Evolutionary conservation across 2,329 filamentous ascomycete species (phyloP).

Genomic region (Thielaviopsis musarum): DNA sequence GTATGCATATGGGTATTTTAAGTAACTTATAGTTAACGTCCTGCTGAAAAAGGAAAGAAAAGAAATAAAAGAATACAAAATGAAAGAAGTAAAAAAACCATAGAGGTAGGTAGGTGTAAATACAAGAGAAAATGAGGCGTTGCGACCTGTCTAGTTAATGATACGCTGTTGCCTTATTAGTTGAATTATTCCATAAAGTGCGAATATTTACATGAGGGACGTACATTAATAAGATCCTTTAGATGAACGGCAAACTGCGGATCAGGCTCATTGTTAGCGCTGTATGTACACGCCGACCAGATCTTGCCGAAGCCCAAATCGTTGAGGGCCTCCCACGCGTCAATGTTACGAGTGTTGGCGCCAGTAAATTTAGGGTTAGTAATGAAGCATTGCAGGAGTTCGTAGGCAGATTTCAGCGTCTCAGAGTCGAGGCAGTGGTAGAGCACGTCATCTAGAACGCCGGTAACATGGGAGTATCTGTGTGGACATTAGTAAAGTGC

Average conservation of each 20-base stretch:
- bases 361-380: slow-evolving; percentile 33
- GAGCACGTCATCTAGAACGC: slow-evolving; percentile 43
- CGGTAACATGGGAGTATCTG: slow-evolving; percentile 38
- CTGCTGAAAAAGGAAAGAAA: no score
- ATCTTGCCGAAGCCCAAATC: slow-evolving; percentile 47
- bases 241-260: slow-evolving; percentile 34
- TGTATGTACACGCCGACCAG: slow-evolving; percentile 39
- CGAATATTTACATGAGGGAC: not conserved
- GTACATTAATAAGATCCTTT: slow-evolving; percentile 40
- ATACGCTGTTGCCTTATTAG: not conserved
- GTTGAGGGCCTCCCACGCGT: slow-evolving; percentile 36
- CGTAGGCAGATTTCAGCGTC: slow-evolving; percentile 43
- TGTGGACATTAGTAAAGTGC: slow-evolving; percentile 7
- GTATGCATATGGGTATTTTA: no score
- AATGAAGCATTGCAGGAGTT: slow-evolving; percentile 40
- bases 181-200: slow-evolving; percentile 1
- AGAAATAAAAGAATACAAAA: no score
- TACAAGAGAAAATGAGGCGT: no score
- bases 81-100: no score
- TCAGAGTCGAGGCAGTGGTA: slow-evolving; percentile 44
- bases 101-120: no score
- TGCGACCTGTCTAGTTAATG: no score
- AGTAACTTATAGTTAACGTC: no score
- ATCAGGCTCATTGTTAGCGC: slow-evolving; percentile 29
- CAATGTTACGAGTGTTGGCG: slow-evolving; percentile 29